Evolutionary conservation across 352 stramenopile species (phyloP), one percentile per base, ranked within the genome.

Genomic region (Pythium scleroteichum): DNA sequence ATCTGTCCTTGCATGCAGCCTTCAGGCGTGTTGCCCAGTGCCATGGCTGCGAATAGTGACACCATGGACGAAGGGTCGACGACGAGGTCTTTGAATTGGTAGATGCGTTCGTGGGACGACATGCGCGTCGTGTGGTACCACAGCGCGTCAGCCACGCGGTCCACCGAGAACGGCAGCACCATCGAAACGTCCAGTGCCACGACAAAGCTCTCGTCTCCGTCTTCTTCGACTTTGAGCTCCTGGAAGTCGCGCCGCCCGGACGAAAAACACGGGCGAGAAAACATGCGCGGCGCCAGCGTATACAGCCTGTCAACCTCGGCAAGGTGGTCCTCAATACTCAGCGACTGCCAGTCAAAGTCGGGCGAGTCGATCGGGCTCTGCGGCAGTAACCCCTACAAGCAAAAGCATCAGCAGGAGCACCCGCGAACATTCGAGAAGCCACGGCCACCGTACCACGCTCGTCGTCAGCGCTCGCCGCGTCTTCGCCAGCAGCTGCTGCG

Each of bases 1-100:
- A 60, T 53, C 53, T 60, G 53, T 19, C 53, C 53, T 23, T 60
- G 53, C 53, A 60, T 53, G 39, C 14, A 41, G 26, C 39, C 26
- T 46, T 53, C 41, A 38, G 32, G 26, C n/a, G 10, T 33, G 27
- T 6, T 45, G 1, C 20, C 1, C 23, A 27, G 20, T 27, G 53
- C 12, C 13, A 46, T 5, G 7, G n/a, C 41, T 2, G 23, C n/a
- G 22, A 60, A 60, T 4, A 45, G 26, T 9, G 53, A 60, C 17
- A 60, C 53, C 27, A 52, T n/a, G 26, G 53, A 52, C n/a, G n/a
- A 44, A 4, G 35, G 51, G 9, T 45, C 12, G n/a, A 12, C 14
- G 12, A 9, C 17, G 4, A 60, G 5, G 20, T 60, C 27, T n/a
- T 60, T 44, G 4, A 60, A 53, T 6, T 52, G 26, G 20, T 60